A percentile compares a stretch with the other conserved stretches of the same genome.
These are phyloP conservation scores for Balansia obtecta DNA, from an alignment of 2,329 filamentous ascomycete genomes.

Conservation along the genomic window DNA sequence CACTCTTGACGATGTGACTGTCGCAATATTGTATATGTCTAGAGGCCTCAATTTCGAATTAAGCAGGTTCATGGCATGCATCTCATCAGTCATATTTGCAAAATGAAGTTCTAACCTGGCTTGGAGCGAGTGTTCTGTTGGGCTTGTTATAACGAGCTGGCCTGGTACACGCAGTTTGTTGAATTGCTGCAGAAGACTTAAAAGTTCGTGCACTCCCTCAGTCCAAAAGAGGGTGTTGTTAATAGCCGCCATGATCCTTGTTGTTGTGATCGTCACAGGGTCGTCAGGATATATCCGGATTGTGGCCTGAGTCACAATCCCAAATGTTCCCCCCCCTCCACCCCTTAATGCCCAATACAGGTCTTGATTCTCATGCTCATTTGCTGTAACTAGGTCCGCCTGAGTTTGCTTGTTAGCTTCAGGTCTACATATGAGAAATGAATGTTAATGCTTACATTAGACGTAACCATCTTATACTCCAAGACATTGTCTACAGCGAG, in stretches of 20 bases:
- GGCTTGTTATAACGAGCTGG: background rate
- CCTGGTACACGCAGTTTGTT: background rate
- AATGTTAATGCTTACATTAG: background rate
- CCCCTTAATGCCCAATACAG: background rate
- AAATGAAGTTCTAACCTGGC: background rate
- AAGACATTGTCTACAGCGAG: slow-evolving; percentile 1
- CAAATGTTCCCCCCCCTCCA: slow-evolving; percentile 1
- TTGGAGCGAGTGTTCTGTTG: background rate
- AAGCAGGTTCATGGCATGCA: background rate
- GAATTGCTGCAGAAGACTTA: background rate
- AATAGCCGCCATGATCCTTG: background rate
- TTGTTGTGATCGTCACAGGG: background rate
- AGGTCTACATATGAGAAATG: no score
- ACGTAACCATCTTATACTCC: slow-evolving; percentile 2
- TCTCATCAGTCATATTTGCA: background rate
- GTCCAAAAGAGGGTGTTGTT: background rate
- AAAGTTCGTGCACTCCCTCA: background rate
- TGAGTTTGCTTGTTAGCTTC: background rate
- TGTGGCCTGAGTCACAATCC: slow-evolving; percentile 1
- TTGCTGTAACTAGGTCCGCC: background rate
- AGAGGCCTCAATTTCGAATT: background rate
- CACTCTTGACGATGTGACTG: background rate
- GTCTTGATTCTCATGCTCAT: background rate
- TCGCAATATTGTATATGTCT: background rate
- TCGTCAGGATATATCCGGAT: slow-evolving; percentile 2